Evolutionary conservation across 495 filamentous ascomycete species (phyloP).

Genomic region (Darksidea phi): DNA sequence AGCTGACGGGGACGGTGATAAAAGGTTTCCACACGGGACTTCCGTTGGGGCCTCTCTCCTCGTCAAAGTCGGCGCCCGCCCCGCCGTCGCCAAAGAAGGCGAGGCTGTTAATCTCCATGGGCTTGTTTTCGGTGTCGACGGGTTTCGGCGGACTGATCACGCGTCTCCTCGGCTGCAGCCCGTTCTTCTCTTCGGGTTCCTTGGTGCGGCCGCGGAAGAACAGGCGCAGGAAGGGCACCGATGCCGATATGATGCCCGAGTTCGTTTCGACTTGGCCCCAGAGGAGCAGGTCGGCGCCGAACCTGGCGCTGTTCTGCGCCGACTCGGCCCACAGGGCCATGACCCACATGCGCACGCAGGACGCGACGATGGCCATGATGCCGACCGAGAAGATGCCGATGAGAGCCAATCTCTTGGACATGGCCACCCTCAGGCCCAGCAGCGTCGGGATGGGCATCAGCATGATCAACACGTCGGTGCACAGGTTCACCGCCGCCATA

Average conservation of each 20-base stretch:
- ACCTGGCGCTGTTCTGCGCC: slow-evolving; percentile 10
- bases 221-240: slow-evolving; percentile 25
- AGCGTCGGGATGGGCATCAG: slow-evolving; percentile 31
- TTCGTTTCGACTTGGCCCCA: slow-evolving; percentile 34
- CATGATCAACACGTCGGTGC: slow-evolving; percentile 28
- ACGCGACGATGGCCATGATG: slow-evolving; percentile 31
- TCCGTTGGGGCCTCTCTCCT: slow-evolving; percentile 2
- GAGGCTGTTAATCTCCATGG: slow-evolving; percentile 12
- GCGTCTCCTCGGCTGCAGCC: not conserved
- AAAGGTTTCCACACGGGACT: slow-evolving; percentile 26
- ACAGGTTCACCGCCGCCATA: slow-evolving; percentile 21
- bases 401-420: slow-evolving; percentile 27
- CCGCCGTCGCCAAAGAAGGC: slow-evolving; percentile 10
- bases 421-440: slow-evolving; percentile 22
- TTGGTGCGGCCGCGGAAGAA: slow-evolving; percentile 17
- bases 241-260: slow-evolving; percentile 28
- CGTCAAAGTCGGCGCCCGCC: slow-evolving; percentile 2
- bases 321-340: slow-evolving; percentile 32
- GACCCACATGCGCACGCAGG: slow-evolving; percentile 33
- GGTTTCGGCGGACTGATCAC: slow-evolving; percentile 8
- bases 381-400: slow-evolving; percentile 33
- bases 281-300: slow-evolving; percentile 28
- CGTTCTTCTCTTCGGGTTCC: slow-evolving; percentile 8
- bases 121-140: not conserved
- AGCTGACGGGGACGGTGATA: slow-evolving; percentile 25